Evolutionary conservation across 2,329 filamentous ascomycete species (phyloP).

Genomic region (Arthrobotrys iridis): DNA sequence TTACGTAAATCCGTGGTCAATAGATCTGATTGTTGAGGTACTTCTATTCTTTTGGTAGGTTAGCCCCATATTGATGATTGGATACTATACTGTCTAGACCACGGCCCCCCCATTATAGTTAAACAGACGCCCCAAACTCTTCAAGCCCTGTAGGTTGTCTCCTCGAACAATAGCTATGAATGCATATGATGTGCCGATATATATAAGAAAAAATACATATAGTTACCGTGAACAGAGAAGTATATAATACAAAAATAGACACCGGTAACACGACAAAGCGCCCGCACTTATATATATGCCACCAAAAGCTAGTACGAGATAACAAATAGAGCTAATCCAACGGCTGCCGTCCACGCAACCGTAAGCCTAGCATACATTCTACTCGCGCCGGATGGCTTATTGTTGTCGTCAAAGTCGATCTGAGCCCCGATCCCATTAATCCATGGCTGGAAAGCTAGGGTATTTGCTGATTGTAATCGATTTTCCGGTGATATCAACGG

Average conservation of each 20-base stretch:
- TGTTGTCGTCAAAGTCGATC: not conserved
- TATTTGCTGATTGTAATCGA: not conserved
- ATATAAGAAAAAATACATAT: no score
- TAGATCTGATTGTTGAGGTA: no score
- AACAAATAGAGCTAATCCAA: not conserved
- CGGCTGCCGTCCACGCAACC: not conserved
- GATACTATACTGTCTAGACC: no score
- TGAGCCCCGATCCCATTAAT: slow-evolving; percentile 30
- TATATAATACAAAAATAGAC: not conserved
- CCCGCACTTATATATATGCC: not conserved
- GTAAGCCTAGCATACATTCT: not conserved
- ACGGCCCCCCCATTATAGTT: no score
- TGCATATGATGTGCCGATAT: no score
- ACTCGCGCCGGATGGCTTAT: not conserved
- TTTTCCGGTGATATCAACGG: slow-evolving; percentile 64
- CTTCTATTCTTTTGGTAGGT: no score
- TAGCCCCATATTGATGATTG: no score
- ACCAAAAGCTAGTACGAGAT: not conserved
- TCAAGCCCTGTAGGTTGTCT: no score
- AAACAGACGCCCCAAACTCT: no score
- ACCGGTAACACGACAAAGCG: not conserved
- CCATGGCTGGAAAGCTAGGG: slow-evolving; percentile 34
- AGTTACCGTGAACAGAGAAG: no score
- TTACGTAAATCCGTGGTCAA: no score
- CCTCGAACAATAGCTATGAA: no score